phyloP scores from a whole-genome alignment of 2,329 filamentous ascomycete species.

The Monilinia fructigena region DNA sequence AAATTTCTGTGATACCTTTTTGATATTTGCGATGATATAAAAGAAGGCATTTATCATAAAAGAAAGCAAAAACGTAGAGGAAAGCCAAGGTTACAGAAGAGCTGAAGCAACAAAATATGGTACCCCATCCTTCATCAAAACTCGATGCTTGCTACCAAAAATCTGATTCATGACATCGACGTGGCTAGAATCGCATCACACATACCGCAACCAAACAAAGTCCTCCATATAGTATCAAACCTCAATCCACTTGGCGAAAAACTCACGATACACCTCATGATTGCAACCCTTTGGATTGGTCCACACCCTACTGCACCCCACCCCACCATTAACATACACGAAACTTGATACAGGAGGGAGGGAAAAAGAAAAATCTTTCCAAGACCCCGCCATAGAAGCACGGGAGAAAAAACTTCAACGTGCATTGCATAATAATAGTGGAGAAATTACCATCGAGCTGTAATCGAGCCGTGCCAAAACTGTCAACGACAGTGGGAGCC shows the following conservation, averaged over 20 bases:
- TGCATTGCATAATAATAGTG: constrained; percentile 12
- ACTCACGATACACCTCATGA: constrained; percentile 3
- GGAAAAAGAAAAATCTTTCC: neutral
- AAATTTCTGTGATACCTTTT: no score
- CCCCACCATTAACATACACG: neutral
- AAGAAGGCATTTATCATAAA: no score
- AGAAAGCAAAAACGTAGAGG: no score
- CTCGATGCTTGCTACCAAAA: no score
- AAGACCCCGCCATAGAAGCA: neutral
- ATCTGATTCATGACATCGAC: no score
- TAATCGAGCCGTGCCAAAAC: neutral
- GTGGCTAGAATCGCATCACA: no score
- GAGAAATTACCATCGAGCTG: neutral
- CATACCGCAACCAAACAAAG: neutral
- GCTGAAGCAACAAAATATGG: no score
- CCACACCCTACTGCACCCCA: neutral
- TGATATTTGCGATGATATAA: no score
- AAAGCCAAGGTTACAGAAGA: no score
- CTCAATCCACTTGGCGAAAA: neutral
- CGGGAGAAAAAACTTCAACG: constrained; percentile 13
- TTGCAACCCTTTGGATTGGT: no score
- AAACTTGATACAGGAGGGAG: no score
- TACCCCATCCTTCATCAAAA: no score
- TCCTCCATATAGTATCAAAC: neutral
- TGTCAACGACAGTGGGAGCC: neutral